Conservation (phyloP, 2,329 filamentous ascomycete genomes). For the Cadophora luteo-olivacea region DNA sequence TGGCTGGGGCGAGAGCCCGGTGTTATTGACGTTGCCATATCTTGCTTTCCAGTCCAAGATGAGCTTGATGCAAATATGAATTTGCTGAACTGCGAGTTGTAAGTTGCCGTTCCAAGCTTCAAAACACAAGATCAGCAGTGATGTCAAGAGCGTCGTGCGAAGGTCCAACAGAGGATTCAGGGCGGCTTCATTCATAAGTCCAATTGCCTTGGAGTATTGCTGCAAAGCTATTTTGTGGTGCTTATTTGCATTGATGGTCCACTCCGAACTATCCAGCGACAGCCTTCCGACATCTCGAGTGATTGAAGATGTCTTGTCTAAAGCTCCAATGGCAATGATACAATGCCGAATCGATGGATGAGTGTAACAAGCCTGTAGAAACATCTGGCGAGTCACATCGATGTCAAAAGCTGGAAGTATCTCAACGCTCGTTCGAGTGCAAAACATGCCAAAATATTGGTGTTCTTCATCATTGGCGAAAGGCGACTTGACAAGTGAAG, state of each 20-base stretch:
- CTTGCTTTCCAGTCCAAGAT: not conserved
- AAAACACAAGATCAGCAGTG: slow-evolving; percentile 43
- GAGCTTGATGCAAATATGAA: not conserved
- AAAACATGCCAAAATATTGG: slow-evolving; percentile 32
- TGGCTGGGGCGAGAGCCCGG: not conserved
- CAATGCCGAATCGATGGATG: not conserved
- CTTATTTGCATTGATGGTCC: not conserved
- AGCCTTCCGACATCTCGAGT: not conserved
- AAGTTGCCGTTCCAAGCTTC: not conserved
- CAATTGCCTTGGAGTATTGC: not conserved
- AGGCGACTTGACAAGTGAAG: not conserved
- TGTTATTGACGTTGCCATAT: not conserved
- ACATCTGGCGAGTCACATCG: not conserved
- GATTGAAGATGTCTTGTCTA: not conserved
- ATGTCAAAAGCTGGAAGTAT: not conserved
- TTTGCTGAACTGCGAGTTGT: not conserved
- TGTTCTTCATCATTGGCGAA: slow-evolving; percentile 28
- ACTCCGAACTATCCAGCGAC: not conserved
- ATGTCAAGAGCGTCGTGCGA: not conserved
- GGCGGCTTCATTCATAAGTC: not conserved
- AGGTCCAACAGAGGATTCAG: not conserved
- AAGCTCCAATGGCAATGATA: not conserved
- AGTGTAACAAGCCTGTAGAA: not conserved
- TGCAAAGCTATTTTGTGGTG: not conserved
- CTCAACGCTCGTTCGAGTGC: not conserved